phyloP scores from a whole-genome alignment of 2,329 filamentous ascomycete species.

The Domatiomyces globalis region DNA sequence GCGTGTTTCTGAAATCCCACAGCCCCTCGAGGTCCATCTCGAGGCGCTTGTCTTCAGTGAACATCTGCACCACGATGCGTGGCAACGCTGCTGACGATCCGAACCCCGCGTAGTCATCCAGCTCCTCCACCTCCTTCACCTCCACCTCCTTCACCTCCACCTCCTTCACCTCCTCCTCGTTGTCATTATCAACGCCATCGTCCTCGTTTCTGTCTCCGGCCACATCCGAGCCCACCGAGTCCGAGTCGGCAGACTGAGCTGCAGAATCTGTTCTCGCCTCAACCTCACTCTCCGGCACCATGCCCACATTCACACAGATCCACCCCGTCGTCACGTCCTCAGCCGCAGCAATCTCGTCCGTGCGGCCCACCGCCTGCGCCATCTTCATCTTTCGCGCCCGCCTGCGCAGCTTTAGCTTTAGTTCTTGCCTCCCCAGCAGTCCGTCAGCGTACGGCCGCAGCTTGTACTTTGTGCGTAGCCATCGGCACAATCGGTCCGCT shows the following conservation, averaged over 20 bases:
- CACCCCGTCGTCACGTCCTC: constrained; percentile 89
- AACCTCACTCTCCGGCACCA: constrained; percentile 31
- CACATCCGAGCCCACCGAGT: neutral
- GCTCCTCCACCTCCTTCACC: no score
- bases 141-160: no score
- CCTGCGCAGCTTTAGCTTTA: constrained; percentile 72
- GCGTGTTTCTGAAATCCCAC: constrained; percentile 34
- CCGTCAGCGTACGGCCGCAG: constrained; percentile 72
- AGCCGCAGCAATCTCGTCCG: constrained; percentile 41
- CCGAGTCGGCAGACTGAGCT: neutral
- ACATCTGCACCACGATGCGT: constrained; percentile 55
- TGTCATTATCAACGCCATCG: constrained; percentile 1
- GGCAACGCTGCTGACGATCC: constrained; percentile 44
- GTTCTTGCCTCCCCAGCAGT: constrained; percentile 72
- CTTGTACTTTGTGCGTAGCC: constrained; percentile 59
- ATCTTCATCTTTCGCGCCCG: constrained; percentile 71
- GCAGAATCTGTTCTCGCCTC: neutral
- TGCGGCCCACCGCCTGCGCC: constrained; percentile 54
- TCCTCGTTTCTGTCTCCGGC: constrained; percentile 13
- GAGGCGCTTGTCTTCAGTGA: constrained; percentile 54
- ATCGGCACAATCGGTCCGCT: constrained; percentile 76
- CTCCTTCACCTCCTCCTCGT: neutral
- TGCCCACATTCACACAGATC: constrained; percentile 85
- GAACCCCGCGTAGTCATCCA: constrained; percentile 56
- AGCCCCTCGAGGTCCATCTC: constrained; percentile 53